phyloP scores from a whole-genome alignment of 2,329 filamentous ascomycete species.

The Colletotrichum karsti region DNA sequence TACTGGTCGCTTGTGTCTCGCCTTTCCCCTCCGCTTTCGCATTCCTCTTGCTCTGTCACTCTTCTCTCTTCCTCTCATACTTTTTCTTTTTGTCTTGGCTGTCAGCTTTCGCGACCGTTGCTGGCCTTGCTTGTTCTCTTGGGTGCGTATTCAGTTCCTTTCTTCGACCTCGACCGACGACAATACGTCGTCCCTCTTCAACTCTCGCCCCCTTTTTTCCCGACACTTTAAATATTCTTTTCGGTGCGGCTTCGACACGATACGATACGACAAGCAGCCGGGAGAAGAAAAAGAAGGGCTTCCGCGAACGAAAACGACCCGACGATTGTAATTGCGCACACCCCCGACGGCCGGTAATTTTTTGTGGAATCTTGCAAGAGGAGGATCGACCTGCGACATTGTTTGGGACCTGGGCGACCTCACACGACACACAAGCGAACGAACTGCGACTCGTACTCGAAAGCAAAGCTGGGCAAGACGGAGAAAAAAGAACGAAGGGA shows the following conservation, averaged over 20 bases:
- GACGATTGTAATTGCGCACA: constrained; percentile 10
- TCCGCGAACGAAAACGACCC: not conserved
- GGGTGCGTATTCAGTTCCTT: not conserved
- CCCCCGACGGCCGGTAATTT: not conserved
- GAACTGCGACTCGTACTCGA: not conserved
- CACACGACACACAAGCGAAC: not conserved
- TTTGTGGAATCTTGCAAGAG: constrained; percentile 23
- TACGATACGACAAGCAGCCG: not conserved
- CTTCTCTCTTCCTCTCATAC: not conserved
- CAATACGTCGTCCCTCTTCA: not conserved
- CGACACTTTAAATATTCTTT: not conserved
- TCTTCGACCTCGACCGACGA: not conserved
- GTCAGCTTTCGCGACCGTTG: not conserved
- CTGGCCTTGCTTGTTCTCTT: not conserved
- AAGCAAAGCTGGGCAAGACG: not conserved
- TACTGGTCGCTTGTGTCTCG: not conserved
- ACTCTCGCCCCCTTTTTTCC: not conserved
- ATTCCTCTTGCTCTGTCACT: not conserved
- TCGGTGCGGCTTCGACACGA: not conserved
- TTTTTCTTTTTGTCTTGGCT: not conserved
- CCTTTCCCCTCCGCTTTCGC: not conserved
- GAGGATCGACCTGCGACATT: constrained; percentile 21
- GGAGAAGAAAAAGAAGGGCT: not conserved
- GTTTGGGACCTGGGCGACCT: not conserved
- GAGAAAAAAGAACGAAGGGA: not conserved